Percentiles rank a stretch among this genome's conserved stretches.
These are phyloP conservation scores for Euphorbia schlechtendalii DNA, from an alignment of 441 rosid species.

Conservation along the genomic window DNA sequence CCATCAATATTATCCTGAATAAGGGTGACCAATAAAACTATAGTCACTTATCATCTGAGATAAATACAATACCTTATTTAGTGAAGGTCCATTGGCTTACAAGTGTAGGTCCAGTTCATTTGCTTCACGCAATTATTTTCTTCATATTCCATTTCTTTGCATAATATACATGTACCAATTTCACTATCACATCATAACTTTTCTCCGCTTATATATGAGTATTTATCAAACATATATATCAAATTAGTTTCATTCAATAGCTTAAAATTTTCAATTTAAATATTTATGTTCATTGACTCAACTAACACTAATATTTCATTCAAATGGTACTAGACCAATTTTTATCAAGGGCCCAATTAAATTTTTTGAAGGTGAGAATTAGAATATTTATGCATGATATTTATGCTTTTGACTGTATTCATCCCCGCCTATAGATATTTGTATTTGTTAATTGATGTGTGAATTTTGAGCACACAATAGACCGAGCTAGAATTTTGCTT, in stretches of 20 bases:
- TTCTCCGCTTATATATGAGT: neutral
- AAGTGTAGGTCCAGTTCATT: neutral
- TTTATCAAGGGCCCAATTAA: too few species aligned
- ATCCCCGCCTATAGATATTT: too few species aligned
- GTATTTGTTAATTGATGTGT: too few species aligned
- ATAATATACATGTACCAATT: neutral
- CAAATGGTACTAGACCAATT: too few species aligned
- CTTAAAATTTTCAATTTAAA: neutral
- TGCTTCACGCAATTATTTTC: neutral
- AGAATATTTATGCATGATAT: too few species aligned
- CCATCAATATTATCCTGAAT: neutral
- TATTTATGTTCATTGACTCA: neutral
- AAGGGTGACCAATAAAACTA: too few species aligned
- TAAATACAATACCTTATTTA: too few species aligned
- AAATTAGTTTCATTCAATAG: neutral
- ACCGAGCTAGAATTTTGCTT: too few species aligned
- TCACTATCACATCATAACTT: neutral
- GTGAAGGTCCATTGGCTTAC: neutral
- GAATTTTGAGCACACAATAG: too few species aligned
- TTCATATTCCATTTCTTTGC: neutral
- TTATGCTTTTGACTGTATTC: too few species aligned
- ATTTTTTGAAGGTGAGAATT: too few species aligned
- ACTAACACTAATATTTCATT: neutral
- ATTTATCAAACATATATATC: neutral
- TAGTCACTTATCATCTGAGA: too few species aligned